Evolutionary conservation across 176 grass and related monocot genomes (phyloP), one percentile per base, ranked within the genome.

Genomic region (Tillandsia fasciculata): DNA sequence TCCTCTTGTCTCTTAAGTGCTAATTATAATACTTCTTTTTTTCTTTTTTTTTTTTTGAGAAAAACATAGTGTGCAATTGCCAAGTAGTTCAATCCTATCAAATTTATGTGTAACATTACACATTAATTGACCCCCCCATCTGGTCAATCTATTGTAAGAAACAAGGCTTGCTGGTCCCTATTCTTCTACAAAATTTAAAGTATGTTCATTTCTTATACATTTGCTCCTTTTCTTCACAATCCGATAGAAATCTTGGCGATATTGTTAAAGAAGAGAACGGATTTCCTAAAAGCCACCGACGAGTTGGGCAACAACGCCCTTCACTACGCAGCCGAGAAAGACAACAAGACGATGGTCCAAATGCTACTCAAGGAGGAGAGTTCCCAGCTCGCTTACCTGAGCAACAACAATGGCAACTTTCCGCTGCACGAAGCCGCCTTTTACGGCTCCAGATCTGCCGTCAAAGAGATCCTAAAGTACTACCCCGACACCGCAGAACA

Each of bases 321-420:
- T 70, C 89, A 92, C 72, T 88, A 88, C 81, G 89, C 85, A 0
- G 82, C 82, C 49, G 85, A 88, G 26, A 85, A 83, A 64, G 70
- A 86, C 80, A 73, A 81, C 64, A 50, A 48, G 14, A 79, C 51
- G 11, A 74, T 78, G 20, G 85, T 86, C 59, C 61, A 76, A 59
- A 26, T 82, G 72, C 74, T 94, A 15, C 78, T 89, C 17, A 63
- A 48, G n/a, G 51, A 26, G 18, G 69, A 71, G 8, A 0, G 50
- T 59, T 72, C 82, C 13, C 86, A 89, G 2, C 33, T 42, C 0
- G 83, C 83, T 8, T 89, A 94, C 77, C 5, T 5, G 23, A 58
- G 48, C 50, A 94, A 94, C 70, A 0, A 0, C 0, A 2, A 14
- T 1, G 12, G 2, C 0, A 14, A 77, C 23, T 80, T 83, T 54